Evolutionary conservation across 2,329 filamentous ascomycete genomes (phyloP), one percentile per base, ranked within the genome.

Genomic region (Tolypocladium ovalisporum): DNA sequence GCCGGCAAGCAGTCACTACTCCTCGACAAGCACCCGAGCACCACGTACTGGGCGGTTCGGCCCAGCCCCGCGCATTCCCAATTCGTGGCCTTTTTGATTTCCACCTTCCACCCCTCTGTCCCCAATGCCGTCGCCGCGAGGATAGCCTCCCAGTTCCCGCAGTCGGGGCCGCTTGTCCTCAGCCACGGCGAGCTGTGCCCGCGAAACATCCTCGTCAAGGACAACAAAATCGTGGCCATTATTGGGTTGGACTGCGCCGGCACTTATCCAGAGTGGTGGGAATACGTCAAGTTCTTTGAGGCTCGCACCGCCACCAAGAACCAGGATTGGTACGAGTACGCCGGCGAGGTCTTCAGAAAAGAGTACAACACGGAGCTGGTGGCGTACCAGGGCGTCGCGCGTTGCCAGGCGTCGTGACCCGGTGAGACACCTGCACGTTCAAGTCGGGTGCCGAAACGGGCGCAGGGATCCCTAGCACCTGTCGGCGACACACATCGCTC

Each of bases 281-380:
- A 71, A 9, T 71, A 70, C 52, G 68, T 62, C 57, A 69, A 69
- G 49, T 71, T 71, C 56, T 70, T 70, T 40, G 69, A 71, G 54
- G 63, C 68, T 8, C 61, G 60, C 22, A 69, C 67, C 37, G n/a
- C 56, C 1, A 47, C 59, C 10, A 55, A 58, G 32, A 70, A 69
- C 51, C 55, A 59, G 13, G 68, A 70, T 56, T 71, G 68, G 69
- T 70, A 69, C 27, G 61, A 65, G 3, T 70, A 69, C 54, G 66
- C 65, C 17, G 32, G 54, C n/a, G 61, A 65, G 1, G 68, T 70
- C 15, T 71, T 71, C 39, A 53, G 37, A 0, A 60, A 60, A 1
- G 58, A 61, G 34, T 68, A 60, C 54, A 61, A 61, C 1, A n/a
- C 22, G 10, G 66, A 70, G 56, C 60, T 71, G 37, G 64, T 63